These are phyloP conservation scores for Phoenix dactylifera DNA, from an alignment of 176 grass and related monocot species.

Conservation along the genomic window DNA sequence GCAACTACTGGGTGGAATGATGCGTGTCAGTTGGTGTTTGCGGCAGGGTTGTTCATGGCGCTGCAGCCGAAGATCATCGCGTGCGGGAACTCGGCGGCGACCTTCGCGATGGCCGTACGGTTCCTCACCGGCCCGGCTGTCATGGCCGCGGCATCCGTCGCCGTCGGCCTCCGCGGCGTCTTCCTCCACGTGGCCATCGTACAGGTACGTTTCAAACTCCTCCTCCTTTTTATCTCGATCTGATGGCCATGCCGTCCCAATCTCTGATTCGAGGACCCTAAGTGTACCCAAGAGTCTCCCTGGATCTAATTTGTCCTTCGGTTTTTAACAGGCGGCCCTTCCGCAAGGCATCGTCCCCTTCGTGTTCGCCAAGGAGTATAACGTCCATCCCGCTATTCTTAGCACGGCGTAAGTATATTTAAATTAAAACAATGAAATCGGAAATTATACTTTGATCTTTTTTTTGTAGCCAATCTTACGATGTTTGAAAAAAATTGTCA, in stretches of 20 bases:
- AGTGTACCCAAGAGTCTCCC: too few species aligned
- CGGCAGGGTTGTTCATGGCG: constrained; percentile 87
- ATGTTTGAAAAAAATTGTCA: constrained; percentile 2
- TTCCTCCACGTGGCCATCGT: constrained; percentile 71
- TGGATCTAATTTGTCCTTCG: neutral
- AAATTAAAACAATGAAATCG: too few species aligned
- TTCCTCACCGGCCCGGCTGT: constrained; percentile 64
- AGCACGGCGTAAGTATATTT: constrained; percentile 64
- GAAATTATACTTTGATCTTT: too few species aligned
- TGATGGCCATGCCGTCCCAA: too few species aligned
- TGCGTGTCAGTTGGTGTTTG: neutral
- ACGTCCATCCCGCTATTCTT: constrained; percentile 67
- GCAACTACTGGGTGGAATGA: too few species aligned
- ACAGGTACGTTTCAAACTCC: constrained; percentile 37
- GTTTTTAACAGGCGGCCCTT: constrained; percentile 59
- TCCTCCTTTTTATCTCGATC: too few species aligned
- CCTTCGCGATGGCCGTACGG: constrained; percentile 56
- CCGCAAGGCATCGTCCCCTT: constrained; percentile 97
- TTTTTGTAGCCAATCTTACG: too few species aligned
- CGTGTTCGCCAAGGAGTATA: constrained; percentile 95
- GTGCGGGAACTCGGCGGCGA: constrained; percentile 52
- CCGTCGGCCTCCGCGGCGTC: constrained; percentile 51
- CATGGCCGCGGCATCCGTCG: constrained; percentile 61
- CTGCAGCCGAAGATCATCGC: constrained; percentile 77
- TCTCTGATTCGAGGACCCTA: too few species aligned